These are phyloP conservation scores for Batkoa obscura DNA, from an alignment of 371 early-diverging fungal species.

Conservation along the genomic window DNA sequence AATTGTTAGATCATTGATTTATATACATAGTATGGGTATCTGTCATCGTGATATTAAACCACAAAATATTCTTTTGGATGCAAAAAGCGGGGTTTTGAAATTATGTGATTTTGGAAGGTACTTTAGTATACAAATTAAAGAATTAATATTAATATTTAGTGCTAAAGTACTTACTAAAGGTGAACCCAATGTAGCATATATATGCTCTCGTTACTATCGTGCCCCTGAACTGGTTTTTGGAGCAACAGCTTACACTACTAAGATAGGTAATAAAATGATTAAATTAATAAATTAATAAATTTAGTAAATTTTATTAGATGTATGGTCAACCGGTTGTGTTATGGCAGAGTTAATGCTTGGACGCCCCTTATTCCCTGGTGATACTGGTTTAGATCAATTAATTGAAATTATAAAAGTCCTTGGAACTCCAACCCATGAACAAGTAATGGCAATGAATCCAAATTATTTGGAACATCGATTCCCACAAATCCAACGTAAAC, in stretches of 20 bases:
- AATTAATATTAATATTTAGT: constrained; percentile 49
- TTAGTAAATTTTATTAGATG: constrained; percentile 26
- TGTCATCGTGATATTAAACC: constrained; percentile 96
- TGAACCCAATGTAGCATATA: constrained; percentile 94
- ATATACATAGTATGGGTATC: constrained; percentile 89
- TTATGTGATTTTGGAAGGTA: constrained; percentile 97
- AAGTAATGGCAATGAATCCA: constrained; percentile 88
- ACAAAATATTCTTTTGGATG: constrained; percentile 91
- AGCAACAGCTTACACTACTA: constrained; percentile 78
- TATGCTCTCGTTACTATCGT: constrained; percentile 97
- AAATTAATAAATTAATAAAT: not conserved
- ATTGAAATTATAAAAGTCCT: constrained; percentile 98
- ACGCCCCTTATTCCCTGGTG: constrained; percentile 96
- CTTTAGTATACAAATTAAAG: not conserved
- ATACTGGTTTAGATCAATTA: constrained; percentile 97
- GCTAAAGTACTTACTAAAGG: constrained; percentile 87
- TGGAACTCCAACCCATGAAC: constrained; percentile 94
- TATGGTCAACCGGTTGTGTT: constrained; percentile 98
- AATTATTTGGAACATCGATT: constrained; percentile 67
- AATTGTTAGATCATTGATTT: constrained; percentile 81
- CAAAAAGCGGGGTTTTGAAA: constrained; percentile 72
- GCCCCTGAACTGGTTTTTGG: constrained; percentile 98
- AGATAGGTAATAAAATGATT: constrained; percentile 37
- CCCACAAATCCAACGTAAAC: constrained; percentile 50
- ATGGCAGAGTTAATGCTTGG: constrained; percentile 95